Base-by-base conservation (phyloP, 2,329 filamentous ascomycete genomes). In the Didymella lethalis region DNA sequence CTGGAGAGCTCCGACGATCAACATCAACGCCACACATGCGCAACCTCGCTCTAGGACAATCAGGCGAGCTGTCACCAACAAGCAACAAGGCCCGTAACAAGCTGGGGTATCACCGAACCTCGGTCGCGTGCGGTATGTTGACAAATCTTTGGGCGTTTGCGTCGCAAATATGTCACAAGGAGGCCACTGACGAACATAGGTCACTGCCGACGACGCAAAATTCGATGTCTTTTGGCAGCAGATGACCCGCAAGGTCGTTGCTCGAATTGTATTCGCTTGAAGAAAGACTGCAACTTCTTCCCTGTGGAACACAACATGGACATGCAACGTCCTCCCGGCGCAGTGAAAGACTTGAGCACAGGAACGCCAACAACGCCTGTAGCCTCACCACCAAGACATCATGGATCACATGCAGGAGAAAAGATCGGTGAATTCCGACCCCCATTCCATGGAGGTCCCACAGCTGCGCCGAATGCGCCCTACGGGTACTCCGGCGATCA, bases 211-310 rank as follows among this genome's bases (percentile, higher is more conserved):
- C 86, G 91, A 74, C 89, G 94, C 68, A 98, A 98, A 79, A 98
- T 98, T 63, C 86, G 94, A 78, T 98, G 94, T 77, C 87, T 97
- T 50, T 84, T 92, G 43, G 87, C 91, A 8, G 84, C 86, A 48
- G 87, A 88, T 64, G 92, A 96, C 67, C 75, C 83, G 10, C 86
- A 91, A 71, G 88, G 88, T 45, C 88, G 93, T 64, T 98, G 94
- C 79, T 87, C 90, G 64, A 97, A 96, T 80, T 98, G 94, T 79
- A 96, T 97, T 70, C 88, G 93, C 46, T 81, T 98, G 73, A 96
- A 96, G 78, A 97, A 96, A 73, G 92, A 97, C 65, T 98, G 94
- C 78, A 92, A 90, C 74, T 98, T 96, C 78, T 91, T 89, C 68
- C 91, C 93, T 0, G 93, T 97, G 23, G 93, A 97, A 64, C 91